These are phyloP conservation scores for Schwanniomyces yamadae DNA, from an alignment of 805 yeast genomes.

Conservation along the genomic window DNA sequence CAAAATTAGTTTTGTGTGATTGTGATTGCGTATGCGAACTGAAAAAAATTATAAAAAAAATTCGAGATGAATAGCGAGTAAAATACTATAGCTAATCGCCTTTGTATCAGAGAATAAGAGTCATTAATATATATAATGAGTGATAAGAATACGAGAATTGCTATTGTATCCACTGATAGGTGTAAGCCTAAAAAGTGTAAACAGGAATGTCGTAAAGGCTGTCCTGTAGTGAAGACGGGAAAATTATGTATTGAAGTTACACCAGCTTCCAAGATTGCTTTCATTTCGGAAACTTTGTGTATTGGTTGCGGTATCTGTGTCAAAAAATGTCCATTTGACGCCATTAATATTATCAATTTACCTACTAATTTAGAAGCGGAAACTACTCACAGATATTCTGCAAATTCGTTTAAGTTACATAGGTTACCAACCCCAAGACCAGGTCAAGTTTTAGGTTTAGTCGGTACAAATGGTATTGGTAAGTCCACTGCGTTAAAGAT, in stretches of 20 bases:
- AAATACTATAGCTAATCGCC: too few relatives aligned
- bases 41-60: conserved; percentile 1
- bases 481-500: conserved; percentile 96
- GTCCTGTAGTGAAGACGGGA: conserved; percentile 98
- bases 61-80: neutral
- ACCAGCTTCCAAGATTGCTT: conserved; percentile 88
- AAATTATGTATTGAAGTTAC: conserved; percentile 95
- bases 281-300: conserved; percentile 90
- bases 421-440: conserved; percentile 98
- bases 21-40: neutral
- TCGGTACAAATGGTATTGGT: conserved; percentile 99
- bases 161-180: conserved; percentile 89
- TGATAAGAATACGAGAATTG: conserved; percentile 74
- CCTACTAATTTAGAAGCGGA: conserved; percentile 93
- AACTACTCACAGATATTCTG: conserved; percentile 96
- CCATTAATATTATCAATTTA: conserved; percentile 90
- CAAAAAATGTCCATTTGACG: conserved; percentile 97
- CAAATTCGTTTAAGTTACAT: conserved; percentile 95
- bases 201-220: conserved; percentile 94
- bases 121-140: conserved; percentile 24
- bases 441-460: conserved; percentile 96
- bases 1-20: conserved; percentile 1
- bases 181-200: conserved; percentile 98
- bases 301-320: conserved; percentile 99
- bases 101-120: too few relatives aligned